Conservation (phyloP, 1,139 yeast genomes). For the Yamadazyma membranifaciens region DNA sequence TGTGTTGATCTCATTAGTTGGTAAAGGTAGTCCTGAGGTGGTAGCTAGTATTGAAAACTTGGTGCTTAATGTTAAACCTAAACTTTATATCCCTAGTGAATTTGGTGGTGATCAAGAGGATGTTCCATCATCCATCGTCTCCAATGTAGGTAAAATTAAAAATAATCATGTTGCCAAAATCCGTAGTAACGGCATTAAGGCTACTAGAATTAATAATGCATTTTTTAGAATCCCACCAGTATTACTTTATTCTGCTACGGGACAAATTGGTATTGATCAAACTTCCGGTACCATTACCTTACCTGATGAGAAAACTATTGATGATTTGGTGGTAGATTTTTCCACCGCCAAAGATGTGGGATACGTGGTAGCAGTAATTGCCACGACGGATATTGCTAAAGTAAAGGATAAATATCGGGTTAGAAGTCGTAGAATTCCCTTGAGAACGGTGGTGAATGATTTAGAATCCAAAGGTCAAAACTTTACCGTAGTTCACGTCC, state of each 20-base stretch:
- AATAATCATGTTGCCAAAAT: slow-evolving; percentile 36
- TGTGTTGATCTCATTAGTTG: slow-evolving; percentile 47
- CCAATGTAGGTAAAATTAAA: slow-evolving; percentile 40
- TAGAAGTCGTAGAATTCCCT: slow-evolving; percentile 39
- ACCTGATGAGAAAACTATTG: slow-evolving; percentile 32
- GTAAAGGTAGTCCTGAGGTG: slow-evolving; percentile 21
- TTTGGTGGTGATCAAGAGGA: slow-evolving; percentile 47
- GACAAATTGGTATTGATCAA: slow-evolving; percentile 38
- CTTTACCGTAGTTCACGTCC: background rate
- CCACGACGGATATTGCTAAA: slow-evolving; percentile 34
- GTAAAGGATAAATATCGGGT: slow-evolving; percentile 49
- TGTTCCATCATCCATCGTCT: slow-evolving; percentile 21
- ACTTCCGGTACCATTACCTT: slow-evolving; percentile 32
- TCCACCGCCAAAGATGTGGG: slow-evolving; percentile 49
- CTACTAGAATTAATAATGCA: slow-evolving; percentile 46
- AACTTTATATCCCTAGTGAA: slow-evolving; percentile 61
- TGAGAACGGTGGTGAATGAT: slow-evolving; percentile 35
- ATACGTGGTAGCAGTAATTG: slow-evolving; percentile 36
- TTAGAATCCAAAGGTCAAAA: slow-evolving; percentile 40
- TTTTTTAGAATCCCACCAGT: slow-evolving; percentile 43
- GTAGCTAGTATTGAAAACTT: slow-evolving; percentile 29
- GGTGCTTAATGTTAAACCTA: slow-evolving; percentile 42
- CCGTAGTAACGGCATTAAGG: slow-evolving; percentile 48
- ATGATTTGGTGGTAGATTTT: slow-evolving; percentile 27
- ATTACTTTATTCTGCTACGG: slow-evolving; percentile 32